Evolutionary conservation across 1,284 basidiomycete genomes (phyloP), one percentile per base, ranked within the genome.

Genomic region (Melampsora americana): DNA sequence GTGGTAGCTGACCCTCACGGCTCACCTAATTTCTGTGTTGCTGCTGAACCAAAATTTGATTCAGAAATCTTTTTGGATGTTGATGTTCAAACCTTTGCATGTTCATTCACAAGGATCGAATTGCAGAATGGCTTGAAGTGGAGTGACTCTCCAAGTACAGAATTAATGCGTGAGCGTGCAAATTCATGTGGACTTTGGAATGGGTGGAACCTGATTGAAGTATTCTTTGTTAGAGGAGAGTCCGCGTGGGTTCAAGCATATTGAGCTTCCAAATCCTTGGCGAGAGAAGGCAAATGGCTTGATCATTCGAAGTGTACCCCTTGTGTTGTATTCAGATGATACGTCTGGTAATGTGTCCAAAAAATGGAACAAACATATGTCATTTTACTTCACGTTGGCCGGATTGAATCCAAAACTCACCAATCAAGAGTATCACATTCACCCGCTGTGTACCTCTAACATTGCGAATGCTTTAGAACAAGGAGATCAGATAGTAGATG

Each of bases 381-480:
- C 67, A 2, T 69, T 20, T 12, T 69, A 16, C 39, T 69, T 53
- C 35, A 69, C 46, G 12, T 23, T 69, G 1, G 14, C 48, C 23
- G 67, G 67, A 2, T 50, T 69, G 2, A 23, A 44, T 1, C 50
- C 67, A 18, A 11, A 6, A 30, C 2, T 46, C 26, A 67, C 66
- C 1, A 67, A 67, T 30, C 53, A 59, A 53, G 5, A 69, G 3
- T 69, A 7, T 39, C 3, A 69, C 20, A 56, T 48, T 39, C 67
- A 69, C 20, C n/a, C n/a, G n/a, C n/a, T n/a, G n/a, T n/a, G n/a
- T n/a, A n/a, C n/a, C n/a, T n/a, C n/a, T n/a, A n/a, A n/a, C n/a
- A n/a, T n/a, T n/a, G n/a, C n/a, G n/a, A n/a, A n/a, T n/a, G n/a
- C n/a, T n/a, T n/a, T n/a, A n/a, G n/a, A n/a, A n/a, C n/a, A n/a